phyloP scores from a whole-genome alignment of 257 asterid genomes.

The Agastache rugosa region DNA sequence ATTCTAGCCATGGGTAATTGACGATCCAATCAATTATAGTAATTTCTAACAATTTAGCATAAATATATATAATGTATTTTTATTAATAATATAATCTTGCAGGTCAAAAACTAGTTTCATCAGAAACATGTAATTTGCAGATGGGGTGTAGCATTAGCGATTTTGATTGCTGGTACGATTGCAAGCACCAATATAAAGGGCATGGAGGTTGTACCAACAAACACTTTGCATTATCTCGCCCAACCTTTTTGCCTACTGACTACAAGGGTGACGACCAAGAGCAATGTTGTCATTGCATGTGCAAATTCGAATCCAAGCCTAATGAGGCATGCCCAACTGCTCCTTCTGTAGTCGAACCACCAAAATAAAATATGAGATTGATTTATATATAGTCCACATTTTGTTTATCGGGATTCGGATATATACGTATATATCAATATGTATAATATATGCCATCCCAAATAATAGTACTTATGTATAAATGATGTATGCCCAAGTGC shows the following conservation, averaged over 20 bases:
- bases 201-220: not conserved
- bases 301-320: not conserved
- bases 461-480: too few species aligned
- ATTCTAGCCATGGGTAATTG: not conserved
- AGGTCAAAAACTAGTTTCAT: not conserved
- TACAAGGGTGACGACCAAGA: not conserved
- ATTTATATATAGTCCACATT: too few species aligned
- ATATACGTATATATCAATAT: too few species aligned
- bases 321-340: not conserved
- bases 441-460: too few species aligned
- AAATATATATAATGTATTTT: too few species aligned
- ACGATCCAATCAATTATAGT: not conserved
- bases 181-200: not conserved
- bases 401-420: too few species aligned
- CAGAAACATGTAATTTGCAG: not conserved
- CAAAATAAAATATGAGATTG: not conserved
- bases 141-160: not conserved
- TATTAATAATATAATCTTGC: not conserved
- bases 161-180: not conserved
- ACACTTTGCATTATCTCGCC: not conserved
- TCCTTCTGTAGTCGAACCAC: not conserved
- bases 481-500: too few species aligned
- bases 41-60: too few species aligned
- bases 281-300: not conserved
- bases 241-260: not conserved